Percentiles rank a stretch among this genome's conserved stretches.
phyloP scores from a whole-genome alignment of 345 rosid genomes.

The Mercurialis annua region DNA sequence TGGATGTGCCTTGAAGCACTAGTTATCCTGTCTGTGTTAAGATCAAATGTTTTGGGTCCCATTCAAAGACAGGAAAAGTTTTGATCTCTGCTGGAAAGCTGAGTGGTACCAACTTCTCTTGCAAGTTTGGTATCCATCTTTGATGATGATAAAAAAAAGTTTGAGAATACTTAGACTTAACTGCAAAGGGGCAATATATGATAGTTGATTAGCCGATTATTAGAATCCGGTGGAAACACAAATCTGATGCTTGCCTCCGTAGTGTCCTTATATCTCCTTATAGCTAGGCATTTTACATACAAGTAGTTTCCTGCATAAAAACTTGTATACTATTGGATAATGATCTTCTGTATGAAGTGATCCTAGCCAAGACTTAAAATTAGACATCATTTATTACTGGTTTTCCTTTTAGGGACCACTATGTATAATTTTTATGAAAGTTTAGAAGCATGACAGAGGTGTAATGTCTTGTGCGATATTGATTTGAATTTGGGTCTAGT shows the following conservation, averaged over 20 bases:
- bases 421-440: background rate
- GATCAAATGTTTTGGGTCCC: conserved; percentile 49
- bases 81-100: conserved; percentile 21
- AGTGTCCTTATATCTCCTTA: background rate
- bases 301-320: background rate
- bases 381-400: background rate
- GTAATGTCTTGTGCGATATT: background rate
- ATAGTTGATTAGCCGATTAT: conserved; percentile 21
- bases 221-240: conserved; percentile 10
- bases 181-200: conserved; percentile 40
- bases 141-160: conserved; percentile 25
- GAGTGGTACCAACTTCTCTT: conserved; percentile 32
- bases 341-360: background rate
- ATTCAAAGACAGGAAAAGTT: conserved; percentile 21
- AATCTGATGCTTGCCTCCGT: conserved; percentile 8
- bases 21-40: conserved; percentile 24
- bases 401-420: conserved; percentile 8
- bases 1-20: conserved; percentile 37
- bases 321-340: background rate
- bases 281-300: background rate
- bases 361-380: conserved; percentile 7
- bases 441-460: background rate
- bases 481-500: background rate
- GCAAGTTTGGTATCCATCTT: conserved; percentile 47
- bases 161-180: conserved; percentile 38